Conservation (phyloP, 345 rosid species). For the Eucalyptus marginata region DNA sequence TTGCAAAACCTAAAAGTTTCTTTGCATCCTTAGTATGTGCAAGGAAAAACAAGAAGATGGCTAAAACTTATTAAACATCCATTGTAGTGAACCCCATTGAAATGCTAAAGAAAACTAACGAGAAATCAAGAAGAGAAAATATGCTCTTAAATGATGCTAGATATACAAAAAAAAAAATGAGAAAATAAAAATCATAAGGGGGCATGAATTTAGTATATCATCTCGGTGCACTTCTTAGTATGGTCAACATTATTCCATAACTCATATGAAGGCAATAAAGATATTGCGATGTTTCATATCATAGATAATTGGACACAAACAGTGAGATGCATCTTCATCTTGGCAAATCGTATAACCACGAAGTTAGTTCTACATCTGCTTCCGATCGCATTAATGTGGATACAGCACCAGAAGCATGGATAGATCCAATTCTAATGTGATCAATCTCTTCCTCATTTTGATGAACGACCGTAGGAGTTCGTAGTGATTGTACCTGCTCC, state of each 20-base stretch:
- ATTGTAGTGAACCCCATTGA: background rate
- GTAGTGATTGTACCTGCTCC: background rate
- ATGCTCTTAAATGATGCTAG: background rate
- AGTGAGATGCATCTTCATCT: background rate
- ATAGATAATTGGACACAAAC: background rate
- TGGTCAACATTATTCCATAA: background rate
- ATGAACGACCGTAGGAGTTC: accelerated
- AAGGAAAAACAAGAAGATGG: too few relatives aligned
- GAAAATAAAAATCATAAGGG: background rate
- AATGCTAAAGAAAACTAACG: background rate
- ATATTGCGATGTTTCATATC: too few relatives aligned
- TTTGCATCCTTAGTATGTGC: too few relatives aligned
- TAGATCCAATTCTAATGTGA: background rate
- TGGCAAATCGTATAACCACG: background rate
- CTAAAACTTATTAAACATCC: too few relatives aligned
- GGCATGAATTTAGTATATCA: background rate
- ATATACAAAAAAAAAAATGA: background rate
- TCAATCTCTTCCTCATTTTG: background rate
- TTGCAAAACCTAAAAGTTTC: too few relatives aligned
- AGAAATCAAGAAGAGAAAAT: background rate
- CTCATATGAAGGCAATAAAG: too few relatives aligned
- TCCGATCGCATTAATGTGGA: background rate
- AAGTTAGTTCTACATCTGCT: background rate
- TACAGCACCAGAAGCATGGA: background rate
- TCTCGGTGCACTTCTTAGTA: too few relatives aligned